Evolutionary conservation across 331 rosid genomes (phyloP).

Genomic region (Malus hybrid): DNA sequence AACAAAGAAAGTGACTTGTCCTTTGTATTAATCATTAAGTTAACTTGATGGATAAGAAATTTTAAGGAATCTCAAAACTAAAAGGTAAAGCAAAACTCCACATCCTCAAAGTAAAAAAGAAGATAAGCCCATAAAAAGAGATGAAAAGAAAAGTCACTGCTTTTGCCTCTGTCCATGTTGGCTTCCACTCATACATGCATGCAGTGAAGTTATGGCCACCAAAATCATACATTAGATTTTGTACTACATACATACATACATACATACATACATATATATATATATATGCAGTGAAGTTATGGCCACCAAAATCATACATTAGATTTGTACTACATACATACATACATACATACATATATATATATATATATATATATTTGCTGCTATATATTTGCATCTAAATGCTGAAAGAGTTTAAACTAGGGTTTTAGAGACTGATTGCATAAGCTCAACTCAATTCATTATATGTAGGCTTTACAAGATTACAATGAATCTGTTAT

Average conservation of each 20-base stretch:
- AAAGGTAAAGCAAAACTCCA: not conserved
- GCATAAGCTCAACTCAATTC: too few relatives aligned
- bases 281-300: not conserved
- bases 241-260: too few relatives aligned
- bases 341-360: too few relatives aligned
- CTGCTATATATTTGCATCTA: not conserved
- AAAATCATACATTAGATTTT: too few relatives aligned
- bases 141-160: not conserved
- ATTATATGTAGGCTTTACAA: too few relatives aligned
- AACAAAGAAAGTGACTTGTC: not conserved
- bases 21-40: not conserved
- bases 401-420: too few relatives aligned
- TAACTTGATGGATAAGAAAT: not conserved
- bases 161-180: slow-evolving; percentile 48
- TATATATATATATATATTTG: too few relatives aligned
- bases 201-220: not conserved
- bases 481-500: too few relatives aligned
- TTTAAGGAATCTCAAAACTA: not conserved
- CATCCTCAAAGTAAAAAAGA: not conserved
- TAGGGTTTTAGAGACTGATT: too few relatives aligned
- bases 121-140: not conserved
- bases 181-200: slow-evolving; percentile 26
- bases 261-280: too few relatives aligned
- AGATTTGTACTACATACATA: too few relatives aligned
- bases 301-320: not conserved